Conservation (phyloP, 2,329 filamentous ascomycete genomes). For the Stachybotrys chartarum region DNA sequence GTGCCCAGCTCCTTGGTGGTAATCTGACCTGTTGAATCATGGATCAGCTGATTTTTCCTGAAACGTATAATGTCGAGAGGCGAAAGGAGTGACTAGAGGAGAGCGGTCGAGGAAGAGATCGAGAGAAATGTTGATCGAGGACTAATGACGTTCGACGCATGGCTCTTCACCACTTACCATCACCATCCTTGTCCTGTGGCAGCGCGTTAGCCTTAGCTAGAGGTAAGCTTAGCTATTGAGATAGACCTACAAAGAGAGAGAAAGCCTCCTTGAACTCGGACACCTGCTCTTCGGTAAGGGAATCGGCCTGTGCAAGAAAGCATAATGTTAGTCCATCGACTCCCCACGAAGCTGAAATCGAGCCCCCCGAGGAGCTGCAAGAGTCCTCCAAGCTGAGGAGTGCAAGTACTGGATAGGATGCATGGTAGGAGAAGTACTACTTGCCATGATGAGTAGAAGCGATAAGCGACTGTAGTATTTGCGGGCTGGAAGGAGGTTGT, state of each 20-base stretch:
- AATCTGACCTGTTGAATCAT: conserved; percentile 61
- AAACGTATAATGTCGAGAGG: not conserved
- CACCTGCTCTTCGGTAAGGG: conserved; percentile 98
- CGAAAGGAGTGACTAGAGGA: no score
- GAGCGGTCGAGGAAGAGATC: no score
- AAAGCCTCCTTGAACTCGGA: conserved; percentile 99
- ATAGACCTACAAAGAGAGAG: conserved; percentile 87
- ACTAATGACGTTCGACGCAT: conserved; percentile 2
- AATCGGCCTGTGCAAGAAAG: conserved; percentile 65
- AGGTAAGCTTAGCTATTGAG: not conserved
- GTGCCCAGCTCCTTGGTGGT: conserved; percentile 87
- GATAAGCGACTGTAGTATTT: conserved; percentile 10
- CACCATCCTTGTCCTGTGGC: conserved; percentile 76
- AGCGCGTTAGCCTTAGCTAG: conserved; percentile 15
- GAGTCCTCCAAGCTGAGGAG: not conserved
- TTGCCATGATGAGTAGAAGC: conserved; percentile 20
- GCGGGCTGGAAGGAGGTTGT: conserved; percentile 1
- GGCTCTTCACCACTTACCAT: conserved; percentile 57
- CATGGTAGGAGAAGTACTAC: conserved; percentile 6
- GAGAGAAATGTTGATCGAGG: no score
- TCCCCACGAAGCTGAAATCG: not conserved
- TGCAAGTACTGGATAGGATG: conserved; percentile 1
- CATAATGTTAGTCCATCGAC: not conserved
- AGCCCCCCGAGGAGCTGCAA: not conserved
- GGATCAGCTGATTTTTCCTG: not conserved